These are phyloP conservation scores for Candida adriatica DNA, from an alignment of 805 yeast genomes.

Conservation along the genomic window DNA sequence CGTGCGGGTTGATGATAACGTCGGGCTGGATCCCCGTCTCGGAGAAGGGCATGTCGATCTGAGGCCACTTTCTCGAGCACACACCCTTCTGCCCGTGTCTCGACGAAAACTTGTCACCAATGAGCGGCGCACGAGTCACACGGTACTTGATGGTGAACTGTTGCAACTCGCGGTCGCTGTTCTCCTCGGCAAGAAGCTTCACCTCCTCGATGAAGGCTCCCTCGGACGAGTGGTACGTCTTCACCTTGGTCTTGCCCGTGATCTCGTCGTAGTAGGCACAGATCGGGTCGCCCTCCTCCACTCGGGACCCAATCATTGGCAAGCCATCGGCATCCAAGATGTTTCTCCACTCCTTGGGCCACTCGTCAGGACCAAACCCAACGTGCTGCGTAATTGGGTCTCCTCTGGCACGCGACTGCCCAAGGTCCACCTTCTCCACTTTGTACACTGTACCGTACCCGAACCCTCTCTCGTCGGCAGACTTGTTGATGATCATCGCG, in stretches of 20 bases:
- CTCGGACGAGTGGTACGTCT: constrained; percentile 89
- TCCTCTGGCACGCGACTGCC: constrained; percentile 73
- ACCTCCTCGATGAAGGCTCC: constrained; percentile 96
- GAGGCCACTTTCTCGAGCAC: constrained; percentile 97
- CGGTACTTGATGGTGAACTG: constrained; percentile 81
- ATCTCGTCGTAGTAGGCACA: constrained; percentile 90
- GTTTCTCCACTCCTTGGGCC: constrained; percentile 89
- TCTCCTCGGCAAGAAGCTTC: constrained; percentile 81
- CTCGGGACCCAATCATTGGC: constrained; percentile 80
- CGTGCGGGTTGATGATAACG: constrained; percentile 96
- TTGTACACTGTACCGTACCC: constrained; percentile 96
- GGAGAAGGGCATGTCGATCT: constrained; percentile 92
- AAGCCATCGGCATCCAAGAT: constrained; percentile 89
- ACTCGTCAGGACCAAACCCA: constrained; percentile 88
- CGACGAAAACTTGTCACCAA: constrained; percentile 96
- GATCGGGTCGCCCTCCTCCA: constrained; percentile 94
- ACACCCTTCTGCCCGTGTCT: constrained; percentile 99
- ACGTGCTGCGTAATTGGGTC: constrained; percentile 93
- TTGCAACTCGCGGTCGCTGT: constrained; percentile 70
- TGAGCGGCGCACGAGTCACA: constrained; percentile 84
- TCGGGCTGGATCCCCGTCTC: constrained; percentile 97
- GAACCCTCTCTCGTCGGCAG: constrained; percentile 96
- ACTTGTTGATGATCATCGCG: constrained; percentile 96
- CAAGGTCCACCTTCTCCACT: constrained; percentile 84
- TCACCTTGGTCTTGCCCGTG: constrained; percentile 81